Evolutionary conservation across 1,139 yeast species (phyloP), one percentile per base, ranked within the genome.

Genomic region (Yamadazyma taylorii): DNA sequence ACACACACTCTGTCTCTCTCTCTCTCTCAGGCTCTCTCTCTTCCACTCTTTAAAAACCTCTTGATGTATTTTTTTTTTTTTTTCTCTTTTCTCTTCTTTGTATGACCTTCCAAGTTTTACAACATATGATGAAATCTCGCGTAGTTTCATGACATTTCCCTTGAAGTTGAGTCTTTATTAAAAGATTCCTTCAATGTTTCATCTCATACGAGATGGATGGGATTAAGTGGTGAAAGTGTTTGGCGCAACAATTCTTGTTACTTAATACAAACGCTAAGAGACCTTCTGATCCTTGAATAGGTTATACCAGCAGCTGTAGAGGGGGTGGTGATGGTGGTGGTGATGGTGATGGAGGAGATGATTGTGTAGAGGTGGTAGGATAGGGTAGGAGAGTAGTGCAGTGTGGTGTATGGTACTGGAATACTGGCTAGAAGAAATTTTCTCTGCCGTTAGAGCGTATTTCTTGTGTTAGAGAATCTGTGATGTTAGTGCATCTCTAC

Each of bases 211-310:
- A 56, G 53, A 46, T 43, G 47, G 58, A 52, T 67, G 80, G 81
- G 73, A 66, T 63, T 58, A 56, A 48, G 47, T 76, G 78, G 75
- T 73, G 81, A 76, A 41, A 60, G 79, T 69, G 80, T 75, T 66
- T 69, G 80, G 79, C 80, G 79, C 80, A 75, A 69, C 69, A 63
- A 50, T 57, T 70, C 80, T 75, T 75, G 80, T 75, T 75, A 75
- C 80, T 55, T 56, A 12, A 47, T 47, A 53, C 65, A 73, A 60
- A 64, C 68, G 71, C 68, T 70, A 46, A 54, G 71, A 69, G 75
- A 70, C 52, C 59, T 70, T 71, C 76, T 71, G 76, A 71, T 58
- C 73, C 70, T 34, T 33, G 24, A n/a, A n/a, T 8, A 6, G 21
- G 24, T n/a, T 12, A 31, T 31, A 24, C 22, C 28, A 11, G n/a